These are phyloP conservation scores for Fusarium concolor DNA, from an alignment of 2,329 filamentous ascomycete species.

Conservation along the genomic window DNA sequence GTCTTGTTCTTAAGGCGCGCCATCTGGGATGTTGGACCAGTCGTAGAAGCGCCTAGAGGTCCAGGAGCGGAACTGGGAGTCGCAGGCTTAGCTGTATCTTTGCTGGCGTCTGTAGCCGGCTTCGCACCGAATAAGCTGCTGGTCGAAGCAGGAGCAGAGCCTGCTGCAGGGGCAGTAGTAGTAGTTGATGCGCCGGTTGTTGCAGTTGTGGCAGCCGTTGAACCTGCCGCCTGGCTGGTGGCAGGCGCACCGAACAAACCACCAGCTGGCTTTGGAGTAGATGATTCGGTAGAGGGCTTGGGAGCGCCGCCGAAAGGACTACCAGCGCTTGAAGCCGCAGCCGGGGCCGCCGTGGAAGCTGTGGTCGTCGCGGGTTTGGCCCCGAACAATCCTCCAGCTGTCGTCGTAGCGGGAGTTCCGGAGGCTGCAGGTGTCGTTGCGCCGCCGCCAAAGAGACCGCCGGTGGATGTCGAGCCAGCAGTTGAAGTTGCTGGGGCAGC, in stretches of 20 bases:
- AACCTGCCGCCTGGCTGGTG: conserved; percentile 34
- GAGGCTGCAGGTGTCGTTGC: conserved; percentile 47
- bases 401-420: conserved; percentile 46
- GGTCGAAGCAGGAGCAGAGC: conserved; percentile 49
- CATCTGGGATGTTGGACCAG: conserved; percentile 83
- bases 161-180: conserved; percentile 45
- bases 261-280: conserved; percentile 40
- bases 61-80: conserved; percentile 51
- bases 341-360: conserved; percentile 46
- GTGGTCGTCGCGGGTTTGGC: conserved; percentile 47
- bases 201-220: conserved; percentile 45
- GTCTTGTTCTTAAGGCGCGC: conserved; percentile 97
- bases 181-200: conserved; percentile 37
- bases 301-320: conserved; percentile 43
- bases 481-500: conserved; percentile 50
- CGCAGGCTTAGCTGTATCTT: conserved; percentile 48
- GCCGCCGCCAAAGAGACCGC: conserved; percentile 51
- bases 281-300: conserved; percentile 38
- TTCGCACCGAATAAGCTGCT: conserved; percentile 52
- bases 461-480: conserved; percentile 51
- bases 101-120: conserved; percentile 46
- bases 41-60: conserved; percentile 76
- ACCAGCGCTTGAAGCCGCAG: conserved; percentile 43
- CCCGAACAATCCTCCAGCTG: conserved; percentile 50
- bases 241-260: conserved; percentile 45